Conservation (phyloP, 441 rosid species). For the Erysimum pusillum region DNA sequence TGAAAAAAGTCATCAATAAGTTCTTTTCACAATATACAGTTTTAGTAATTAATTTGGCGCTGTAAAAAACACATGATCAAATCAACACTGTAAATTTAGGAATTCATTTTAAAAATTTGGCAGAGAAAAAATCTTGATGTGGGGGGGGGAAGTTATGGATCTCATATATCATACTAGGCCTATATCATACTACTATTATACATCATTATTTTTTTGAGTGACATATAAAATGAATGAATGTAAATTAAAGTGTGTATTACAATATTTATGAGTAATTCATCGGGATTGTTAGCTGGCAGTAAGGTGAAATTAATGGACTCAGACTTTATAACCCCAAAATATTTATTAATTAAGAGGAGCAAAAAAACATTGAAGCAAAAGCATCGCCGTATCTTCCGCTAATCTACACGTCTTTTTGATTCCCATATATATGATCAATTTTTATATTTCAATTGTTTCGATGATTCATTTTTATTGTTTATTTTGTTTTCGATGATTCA, state of each 20-base stretch:
- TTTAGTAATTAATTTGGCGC: not conserved
- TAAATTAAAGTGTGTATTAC: slow-evolving; percentile 24
- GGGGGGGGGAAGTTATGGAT: slow-evolving; percentile 31
- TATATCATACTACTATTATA: slow-evolving; percentile 1
- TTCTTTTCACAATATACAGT: not conserved
- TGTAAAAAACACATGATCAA: not conserved
- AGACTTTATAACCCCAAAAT: slow-evolving; percentile 43
- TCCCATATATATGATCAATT: slow-evolving; percentile 38
- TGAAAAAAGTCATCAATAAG: not conserved
- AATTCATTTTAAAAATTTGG: not conserved
- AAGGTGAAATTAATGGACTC: slow-evolving; percentile 50
- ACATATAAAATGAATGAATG: slow-evolving; percentile 30
- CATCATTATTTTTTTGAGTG: slow-evolving; percentile 39
- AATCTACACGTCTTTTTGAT: slow-evolving; percentile 52
- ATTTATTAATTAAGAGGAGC: slow-evolving; percentile 35
- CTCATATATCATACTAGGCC: too few species aligned
- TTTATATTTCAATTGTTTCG: slow-evolving; percentile 30
- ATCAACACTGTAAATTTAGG: not conserved
- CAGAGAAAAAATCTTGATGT: slow-evolving; percentile 20
- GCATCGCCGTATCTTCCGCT: slow-evolving; percentile 52
- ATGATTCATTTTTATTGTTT: slow-evolving; percentile 28
- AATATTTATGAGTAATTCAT: slow-evolving; percentile 46
- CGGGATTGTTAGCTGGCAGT: slow-evolving; percentile 55
- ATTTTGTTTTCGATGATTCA: not conserved
- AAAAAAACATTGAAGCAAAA: slow-evolving; percentile 44